Base-by-base conservation (phyloP, 805 yeast species). In the Osmozyma mogii region DNA sequence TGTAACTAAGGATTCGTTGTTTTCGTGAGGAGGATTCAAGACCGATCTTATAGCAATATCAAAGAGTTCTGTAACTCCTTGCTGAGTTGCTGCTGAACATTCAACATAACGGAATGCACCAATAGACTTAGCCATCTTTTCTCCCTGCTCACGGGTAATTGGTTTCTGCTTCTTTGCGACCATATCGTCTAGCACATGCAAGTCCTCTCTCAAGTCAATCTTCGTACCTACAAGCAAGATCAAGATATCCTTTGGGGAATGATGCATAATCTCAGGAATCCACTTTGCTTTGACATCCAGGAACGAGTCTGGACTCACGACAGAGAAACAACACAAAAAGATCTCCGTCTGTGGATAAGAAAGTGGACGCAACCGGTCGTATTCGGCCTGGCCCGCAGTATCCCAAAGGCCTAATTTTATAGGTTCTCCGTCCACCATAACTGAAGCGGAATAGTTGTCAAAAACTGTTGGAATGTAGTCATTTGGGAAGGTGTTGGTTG, bases 391-490 rank as follows among this genome's bases (percentile, higher is more conserved):
- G 16, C 96, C 96, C 3, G 96, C 95, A 10, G 96, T 87, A 70
- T 87, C 96, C 95, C 95, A 87, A 26, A 87, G 68, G 15, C 94
- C 94, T 29, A 87, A 65, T 48, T 84, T 84, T 47, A 82, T 78
- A 31, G 84, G 83, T 46, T 79, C 85, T 17, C 82, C 79, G 45
- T 81, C 89, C 13, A 78, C 78, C 69, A 84, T 73, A 15, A 87
- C 85, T 24, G 80, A 79, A 11, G 94, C 89, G 3, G 94, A 74
- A 54, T 87, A 87, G 56, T 87, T 85, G 52, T 87, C 96, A 48
- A 87, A 87, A 12, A 87, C 95, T 0, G 96, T 87, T 28, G 96
- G 96, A 35, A 87, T 81, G 54, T 87, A 87, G 48, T 87, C 96
- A 44, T 82, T 84, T 5, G 95, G 95, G 56, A 87, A 87, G 18